Percentiles rank a stretch among this genome's conserved stretches.
Evolutionary conservation across 331 rosid genomes (phyloP).

Genomic region (Arachis monticola): DNA sequence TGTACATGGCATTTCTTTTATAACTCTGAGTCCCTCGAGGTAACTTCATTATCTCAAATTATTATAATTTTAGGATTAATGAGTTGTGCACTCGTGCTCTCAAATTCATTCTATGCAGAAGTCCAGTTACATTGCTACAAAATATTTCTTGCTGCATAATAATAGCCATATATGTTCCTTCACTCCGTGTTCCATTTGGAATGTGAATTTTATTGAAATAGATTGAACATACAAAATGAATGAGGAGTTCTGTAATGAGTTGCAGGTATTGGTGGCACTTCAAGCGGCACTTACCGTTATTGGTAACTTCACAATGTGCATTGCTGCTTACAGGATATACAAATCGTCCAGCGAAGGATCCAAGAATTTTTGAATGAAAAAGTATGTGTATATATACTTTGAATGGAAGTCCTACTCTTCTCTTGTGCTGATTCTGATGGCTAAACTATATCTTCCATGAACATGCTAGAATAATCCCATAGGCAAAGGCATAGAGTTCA

Average conservation of each 20-base stretch:
- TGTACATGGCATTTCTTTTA: constrained; percentile 99
- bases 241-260: constrained; percentile 35
- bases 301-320: constrained; percentile 89
- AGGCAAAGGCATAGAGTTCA: too few relatives aligned
- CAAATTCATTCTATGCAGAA: not conserved
- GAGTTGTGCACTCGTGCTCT: constrained; percentile 10
- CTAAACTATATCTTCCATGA: constrained; percentile 29
- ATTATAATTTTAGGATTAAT: not conserved
- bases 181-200: constrained; percentile 20
- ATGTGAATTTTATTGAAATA: not conserved
- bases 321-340: constrained; percentile 88
- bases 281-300: constrained; percentile 89
- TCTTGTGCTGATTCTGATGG: constrained; percentile 35
- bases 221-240: constrained; percentile 28
- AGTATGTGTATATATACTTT: constrained; percentile 3
- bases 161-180: constrained; percentile 1
- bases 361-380: constrained; percentile 50
- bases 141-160: constrained; percentile 21
- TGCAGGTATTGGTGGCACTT: constrained; percentile 94
- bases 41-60: constrained; percentile 22
- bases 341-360: constrained; percentile 70
- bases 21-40: constrained; percentile 90
- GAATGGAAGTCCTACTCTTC: constrained; percentile 33
- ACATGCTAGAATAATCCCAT: not conserved
- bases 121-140: constrained; percentile 18